Conservation (phyloP, 2,329 filamentous ascomycete genomes). For the Chaetothyriales sp. region DNA sequence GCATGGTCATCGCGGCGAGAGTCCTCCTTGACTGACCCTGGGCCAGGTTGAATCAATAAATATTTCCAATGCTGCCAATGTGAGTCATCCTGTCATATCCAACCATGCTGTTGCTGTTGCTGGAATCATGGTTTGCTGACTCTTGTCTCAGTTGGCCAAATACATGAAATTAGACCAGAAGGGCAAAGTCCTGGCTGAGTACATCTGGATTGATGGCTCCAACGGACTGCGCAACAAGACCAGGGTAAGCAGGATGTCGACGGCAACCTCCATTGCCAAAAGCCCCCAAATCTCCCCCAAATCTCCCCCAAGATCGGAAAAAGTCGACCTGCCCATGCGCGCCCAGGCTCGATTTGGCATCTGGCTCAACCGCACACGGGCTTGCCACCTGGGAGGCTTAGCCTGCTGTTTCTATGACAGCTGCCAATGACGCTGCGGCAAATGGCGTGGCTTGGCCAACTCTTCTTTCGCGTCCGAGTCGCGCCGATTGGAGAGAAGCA, state of each 20-base stretch:
- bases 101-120: slow-evolving; percentile 3
- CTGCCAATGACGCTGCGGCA: neutral
- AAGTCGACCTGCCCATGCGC: neutral
- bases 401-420: neutral
- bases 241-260: slow-evolving; percentile 54
- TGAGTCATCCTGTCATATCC: slow-evolving; percentile 17
- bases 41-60: slow-evolving; percentile 28
- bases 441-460: neutral
- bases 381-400: neutral
- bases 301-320: neutral
- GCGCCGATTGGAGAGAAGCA: neutral
- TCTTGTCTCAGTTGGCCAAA: slow-evolving; percentile 60
- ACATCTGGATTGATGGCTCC: slow-evolving; percentile 82
- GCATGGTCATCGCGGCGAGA: neutral
- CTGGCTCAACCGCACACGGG: neutral
- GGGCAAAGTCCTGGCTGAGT: slow-evolving; percentile 80
- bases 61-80: slow-evolving; percentile 30
- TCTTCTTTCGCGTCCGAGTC: neutral
- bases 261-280: too few species aligned
- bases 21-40: slow-evolving; percentile 1
- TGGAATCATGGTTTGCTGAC: slow-evolving; percentile 13
- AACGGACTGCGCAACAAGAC: slow-evolving; percentile 87
- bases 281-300: neutral
- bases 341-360: neutral
- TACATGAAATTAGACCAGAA: slow-evolving; percentile 84